A percentile compares a stretch with the other conserved stretches of the same genome.
Conservation (phyloP, 1,139 yeast species). For the Pichia terricola region DNA sequence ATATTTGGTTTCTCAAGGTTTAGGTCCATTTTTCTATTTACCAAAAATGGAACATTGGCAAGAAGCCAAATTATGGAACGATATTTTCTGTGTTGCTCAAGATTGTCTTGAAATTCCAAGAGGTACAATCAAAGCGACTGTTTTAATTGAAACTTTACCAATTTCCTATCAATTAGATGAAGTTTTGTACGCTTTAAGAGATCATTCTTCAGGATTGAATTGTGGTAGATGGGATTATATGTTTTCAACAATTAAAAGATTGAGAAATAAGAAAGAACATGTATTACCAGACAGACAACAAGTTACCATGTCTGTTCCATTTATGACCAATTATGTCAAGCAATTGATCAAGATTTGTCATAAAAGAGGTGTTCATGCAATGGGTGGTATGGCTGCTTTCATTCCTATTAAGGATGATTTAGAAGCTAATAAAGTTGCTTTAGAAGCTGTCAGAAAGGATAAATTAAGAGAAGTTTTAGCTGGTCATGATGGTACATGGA, state of each 20-base stretch:
- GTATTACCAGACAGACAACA: conserved; percentile 62
- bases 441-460: conserved; percentile 59
- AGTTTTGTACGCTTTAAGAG: conserved; percentile 56
- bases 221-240: conserved; percentile 77
- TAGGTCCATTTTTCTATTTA: conserved; percentile 66
- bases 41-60: conserved; percentile 76
- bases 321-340: conserved; percentile 64
- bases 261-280: conserved; percentile 50
- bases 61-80: conserved; percentile 73
- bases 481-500: conserved; percentile 85
- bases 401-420: conserved; percentile 64
- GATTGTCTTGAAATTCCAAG: conserved; percentile 54
- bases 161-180: conserved; percentile 72
- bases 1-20: conserved; percentile 47
- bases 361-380: conserved; percentile 64
- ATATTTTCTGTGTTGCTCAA: conserved; percentile 61
- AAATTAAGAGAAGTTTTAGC: conserved; percentile 64
- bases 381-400: conserved; percentile 86
- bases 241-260: conserved; percentile 56
- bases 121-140: conserved; percentile 68
- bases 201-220: conserved; percentile 60
- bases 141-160: conserved; percentile 60
- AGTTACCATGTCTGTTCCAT: conserved; percentile 71
- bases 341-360: conserved; percentile 61
- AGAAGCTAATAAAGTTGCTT: conserved; percentile 48